Evolutionary conservation across 495 filamentous ascomycete species (phyloP).

Genomic region (Talaromyces adpressus): DNA sequence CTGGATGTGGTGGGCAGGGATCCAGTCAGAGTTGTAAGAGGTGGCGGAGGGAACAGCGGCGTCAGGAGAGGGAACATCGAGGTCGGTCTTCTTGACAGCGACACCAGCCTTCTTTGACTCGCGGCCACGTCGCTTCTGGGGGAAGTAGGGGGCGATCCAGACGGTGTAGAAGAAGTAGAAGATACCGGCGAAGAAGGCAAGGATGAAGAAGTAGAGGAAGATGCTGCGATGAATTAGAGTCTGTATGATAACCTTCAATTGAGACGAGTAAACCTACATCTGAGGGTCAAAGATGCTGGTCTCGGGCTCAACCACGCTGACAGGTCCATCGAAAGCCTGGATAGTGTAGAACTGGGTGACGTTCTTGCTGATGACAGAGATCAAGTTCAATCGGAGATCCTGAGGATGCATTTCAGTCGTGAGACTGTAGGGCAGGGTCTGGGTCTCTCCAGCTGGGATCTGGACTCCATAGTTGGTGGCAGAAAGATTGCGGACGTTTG

Average conservation of each 20-base stretch:
- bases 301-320: constrained; percentile 86
- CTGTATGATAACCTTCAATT: background rate
- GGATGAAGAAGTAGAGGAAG: constrained; percentile 94
- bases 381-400: constrained; percentile 74
- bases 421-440: constrained; percentile 75
- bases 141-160: constrained; percentile 95
- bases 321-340: constrained; percentile 77
- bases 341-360: constrained; percentile 66
- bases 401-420: constrained; percentile 88
- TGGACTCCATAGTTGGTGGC: constrained; percentile 62
- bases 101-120: constrained; percentile 51
- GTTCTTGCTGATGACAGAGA: constrained; percentile 59
- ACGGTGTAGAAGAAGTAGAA: constrained; percentile 97
- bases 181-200: constrained; percentile 65
- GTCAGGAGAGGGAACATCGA: constrained; percentile 56
- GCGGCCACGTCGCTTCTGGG: constrained; percentile 69
- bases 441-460: constrained; percentile 70
- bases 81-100: constrained; percentile 57
- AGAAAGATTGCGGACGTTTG: constrained; percentile 78
- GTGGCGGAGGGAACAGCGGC: constrained; percentile 60
- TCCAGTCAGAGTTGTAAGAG: constrained; percentile 93
- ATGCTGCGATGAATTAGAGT: constrained; percentile 45
- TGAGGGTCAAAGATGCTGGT: constrained; percentile 93
- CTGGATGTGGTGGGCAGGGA: constrained; percentile 86
- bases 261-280: constrained; percentile 54